A percentile compares a stretch with the other conserved stretches of the same genome.
Conservation (phyloP, 2,329 filamentous ascomycete species). For the Proliferodiscus dingleyae region DNA sequence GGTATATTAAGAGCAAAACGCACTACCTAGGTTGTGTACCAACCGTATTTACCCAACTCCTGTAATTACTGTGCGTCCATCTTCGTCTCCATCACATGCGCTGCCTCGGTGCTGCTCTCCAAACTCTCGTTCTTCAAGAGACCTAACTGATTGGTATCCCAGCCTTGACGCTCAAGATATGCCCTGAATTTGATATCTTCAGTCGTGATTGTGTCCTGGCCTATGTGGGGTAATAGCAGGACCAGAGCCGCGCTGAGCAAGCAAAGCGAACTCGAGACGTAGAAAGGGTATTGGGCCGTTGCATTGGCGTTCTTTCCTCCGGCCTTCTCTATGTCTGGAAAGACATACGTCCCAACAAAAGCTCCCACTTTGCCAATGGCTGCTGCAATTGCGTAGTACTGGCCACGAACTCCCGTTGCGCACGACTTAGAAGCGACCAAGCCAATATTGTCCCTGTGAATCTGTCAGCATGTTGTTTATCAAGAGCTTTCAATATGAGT, state of each 20-base stretch:
- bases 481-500: too few relatives aligned
- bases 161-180: conserved; percentile 52
- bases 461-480: too few relatives aligned
- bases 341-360: conserved; percentile 81
- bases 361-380: conserved; percentile 73
- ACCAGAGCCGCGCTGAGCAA: conserved; percentile 66
- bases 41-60: not conserved
- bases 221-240: conserved; percentile 69
- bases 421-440: conserved; percentile 82
- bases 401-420: conserved; percentile 80
- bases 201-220: conserved; percentile 75
- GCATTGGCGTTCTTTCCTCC: conserved; percentile 54
- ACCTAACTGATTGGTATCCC: conserved; percentile 7
- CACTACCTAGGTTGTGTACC: too few relatives aligned
- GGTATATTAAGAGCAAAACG: too few relatives aligned
- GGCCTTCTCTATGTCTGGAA: conserved; percentile 63
- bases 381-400: conserved; percentile 69
- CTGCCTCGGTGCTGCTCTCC: not conserved
- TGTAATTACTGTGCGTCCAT: not conserved
- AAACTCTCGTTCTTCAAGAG: conserved; percentile 2
- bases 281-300: conserved; percentile 80
- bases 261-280: conserved; percentile 72
- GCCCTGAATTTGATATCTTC: conserved; percentile 74
- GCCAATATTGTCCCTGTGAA: conserved; percentile 91
- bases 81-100: not conserved